Evolutionary conservation across 805 yeast genomes (phyloP).

Genomic region (Yamadazyma akitaensis): DNA sequence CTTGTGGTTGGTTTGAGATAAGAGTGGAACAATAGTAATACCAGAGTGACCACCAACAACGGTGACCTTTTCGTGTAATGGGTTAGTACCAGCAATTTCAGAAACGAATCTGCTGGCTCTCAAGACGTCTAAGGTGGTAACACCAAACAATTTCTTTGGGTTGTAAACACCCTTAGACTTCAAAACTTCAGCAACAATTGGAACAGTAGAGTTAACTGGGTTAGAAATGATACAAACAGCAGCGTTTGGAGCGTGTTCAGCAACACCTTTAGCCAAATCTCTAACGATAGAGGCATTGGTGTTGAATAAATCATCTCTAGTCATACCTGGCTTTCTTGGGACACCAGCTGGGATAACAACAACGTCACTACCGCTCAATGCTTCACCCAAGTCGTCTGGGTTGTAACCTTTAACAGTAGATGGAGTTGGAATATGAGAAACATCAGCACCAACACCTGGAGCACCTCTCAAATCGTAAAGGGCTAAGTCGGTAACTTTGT

Average conservation of each 20-base stretch:
- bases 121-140: slow-evolving; percentile 88
- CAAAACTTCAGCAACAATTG: slow-evolving; percentile 91
- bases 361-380: slow-evolving; percentile 76
- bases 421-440: slow-evolving; percentile 91
- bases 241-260: slow-evolving; percentile 81
- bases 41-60: slow-evolving; percentile 99
- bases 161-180: slow-evolving; percentile 83
- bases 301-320: slow-evolving; percentile 94
- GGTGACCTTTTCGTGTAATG: slow-evolving; percentile 70
- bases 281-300: slow-evolving; percentile 95
- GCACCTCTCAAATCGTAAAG: slow-evolving; percentile 89
- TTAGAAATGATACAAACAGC: slow-evolving; percentile 79
- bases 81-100: slow-evolving; percentile 68
- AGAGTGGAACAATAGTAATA: slow-evolving; percentile 89
- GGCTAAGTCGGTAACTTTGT: slow-evolving; percentile 80
- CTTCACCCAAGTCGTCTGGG: slow-evolving; percentile 71
- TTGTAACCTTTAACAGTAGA: slow-evolving; percentile 84
- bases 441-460: slow-evolving; percentile 95
- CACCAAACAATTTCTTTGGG: slow-evolving; percentile 92
- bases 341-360: slow-evolving; percentile 97
- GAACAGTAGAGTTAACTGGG: slow-evolving; percentile 97
- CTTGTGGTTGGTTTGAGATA: slow-evolving; percentile 78
- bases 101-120: slow-evolving; percentile 84
- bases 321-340: slow-evolving; percentile 98
- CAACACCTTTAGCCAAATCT: slow-evolving; percentile 84